phyloP scores from a whole-genome alignment of 768 basidiomycete species.

The Collybia sordida region DNA sequence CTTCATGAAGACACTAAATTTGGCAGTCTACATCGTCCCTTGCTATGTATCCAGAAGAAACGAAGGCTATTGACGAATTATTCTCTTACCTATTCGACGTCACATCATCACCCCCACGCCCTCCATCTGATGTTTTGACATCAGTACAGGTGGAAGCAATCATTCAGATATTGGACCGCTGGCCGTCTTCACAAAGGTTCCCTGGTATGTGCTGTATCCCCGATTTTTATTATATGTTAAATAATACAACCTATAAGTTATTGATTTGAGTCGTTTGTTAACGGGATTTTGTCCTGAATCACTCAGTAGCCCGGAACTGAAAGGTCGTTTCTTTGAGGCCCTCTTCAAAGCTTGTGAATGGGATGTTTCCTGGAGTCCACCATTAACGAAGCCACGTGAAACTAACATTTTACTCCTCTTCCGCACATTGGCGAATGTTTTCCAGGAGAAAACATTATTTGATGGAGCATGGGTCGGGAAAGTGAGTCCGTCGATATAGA shows the following conservation, averaged over 20 bases:
- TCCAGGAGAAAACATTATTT: constrained; percentile 52
- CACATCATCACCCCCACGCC: constrained; percentile 34
- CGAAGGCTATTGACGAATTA: constrained; percentile 52
- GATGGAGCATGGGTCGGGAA: constrained; percentile 52
- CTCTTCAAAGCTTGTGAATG: constrained; percentile 73
- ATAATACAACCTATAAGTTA: constrained; percentile 44
- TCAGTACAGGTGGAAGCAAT: constrained; percentile 60
- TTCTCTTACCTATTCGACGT: constrained; percentile 59
- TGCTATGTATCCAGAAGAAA: constrained; percentile 70
- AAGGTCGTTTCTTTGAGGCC: constrained; percentile 54
- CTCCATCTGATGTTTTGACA: constrained; percentile 34
- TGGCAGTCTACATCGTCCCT: constrained; percentile 66
- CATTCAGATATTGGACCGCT: constrained; percentile 64
- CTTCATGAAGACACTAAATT: constrained; percentile 2
- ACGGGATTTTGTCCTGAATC: constrained; percentile 60
- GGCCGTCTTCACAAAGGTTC: constrained; percentile 73
- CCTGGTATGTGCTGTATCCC: constrained; percentile 47
- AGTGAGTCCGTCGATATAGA: constrained; percentile 32
- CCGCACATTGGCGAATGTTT: constrained; percentile 77
- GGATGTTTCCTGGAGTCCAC: constrained; percentile 50
- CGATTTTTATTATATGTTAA: neutral
- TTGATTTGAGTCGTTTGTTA: constrained; percentile 83
- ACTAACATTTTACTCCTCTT: constrained; percentile 83
- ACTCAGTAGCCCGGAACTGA: constrained; percentile 41
- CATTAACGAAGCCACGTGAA: constrained; percentile 70